Conservation (phyloP, 192 early-diverging fungal species). For the Rhizophagus prolifer region DNA sequence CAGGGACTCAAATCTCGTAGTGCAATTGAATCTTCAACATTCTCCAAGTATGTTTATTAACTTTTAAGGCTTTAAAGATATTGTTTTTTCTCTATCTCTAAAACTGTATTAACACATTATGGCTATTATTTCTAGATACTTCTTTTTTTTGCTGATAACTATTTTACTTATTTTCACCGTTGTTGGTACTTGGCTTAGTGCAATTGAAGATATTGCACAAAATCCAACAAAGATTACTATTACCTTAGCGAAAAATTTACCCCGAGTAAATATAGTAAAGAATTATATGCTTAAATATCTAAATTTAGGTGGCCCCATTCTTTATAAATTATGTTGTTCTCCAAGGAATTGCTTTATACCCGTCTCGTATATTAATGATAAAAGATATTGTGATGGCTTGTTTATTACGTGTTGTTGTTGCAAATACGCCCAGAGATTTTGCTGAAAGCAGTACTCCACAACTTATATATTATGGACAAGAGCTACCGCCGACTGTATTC, state of each 20-base stretch:
- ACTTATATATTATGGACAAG: slow-evolving; percentile 67
- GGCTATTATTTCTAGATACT: slow-evolving; percentile 50
- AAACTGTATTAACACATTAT: neutral
- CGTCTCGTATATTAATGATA: slow-evolving; percentile 69
- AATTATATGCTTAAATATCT: neutral
- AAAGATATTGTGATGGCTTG: slow-evolving; percentile 59
- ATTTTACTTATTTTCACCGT: slow-evolving; percentile 74
- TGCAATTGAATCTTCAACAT: slow-evolving; percentile 42
- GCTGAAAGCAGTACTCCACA: slow-evolving; percentile 71
- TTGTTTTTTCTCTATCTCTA: neutral
- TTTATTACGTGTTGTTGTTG: slow-evolving; percentile 56
- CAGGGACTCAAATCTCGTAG: slow-evolving; percentile 44
- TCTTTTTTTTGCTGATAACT: slow-evolving; percentile 76
- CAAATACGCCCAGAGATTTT: slow-evolving; percentile 79
- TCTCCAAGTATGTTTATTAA: slow-evolving; percentile 18
- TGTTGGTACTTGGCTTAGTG: slow-evolving; percentile 65
- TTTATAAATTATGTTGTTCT: slow-evolving; percentile 76
- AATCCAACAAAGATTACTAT: slow-evolving; percentile 61
- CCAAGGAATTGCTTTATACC: slow-evolving; percentile 68
- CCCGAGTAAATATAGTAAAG: slow-evolving; percentile 41
- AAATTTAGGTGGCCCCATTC: slow-evolving; percentile 64
- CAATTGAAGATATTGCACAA: slow-evolving; percentile 62
- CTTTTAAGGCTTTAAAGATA: neutral
- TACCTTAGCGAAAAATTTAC: slow-evolving; percentile 64
- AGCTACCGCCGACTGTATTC: slow-evolving; percentile 69